Percentiles rank a stretch among this genome's conserved stretches.
These are phyloP conservation scores for Fusarium sp. DNA, from an alignment of 2,329 filamentous ascomycete species.

Conservation along the genomic window DNA sequence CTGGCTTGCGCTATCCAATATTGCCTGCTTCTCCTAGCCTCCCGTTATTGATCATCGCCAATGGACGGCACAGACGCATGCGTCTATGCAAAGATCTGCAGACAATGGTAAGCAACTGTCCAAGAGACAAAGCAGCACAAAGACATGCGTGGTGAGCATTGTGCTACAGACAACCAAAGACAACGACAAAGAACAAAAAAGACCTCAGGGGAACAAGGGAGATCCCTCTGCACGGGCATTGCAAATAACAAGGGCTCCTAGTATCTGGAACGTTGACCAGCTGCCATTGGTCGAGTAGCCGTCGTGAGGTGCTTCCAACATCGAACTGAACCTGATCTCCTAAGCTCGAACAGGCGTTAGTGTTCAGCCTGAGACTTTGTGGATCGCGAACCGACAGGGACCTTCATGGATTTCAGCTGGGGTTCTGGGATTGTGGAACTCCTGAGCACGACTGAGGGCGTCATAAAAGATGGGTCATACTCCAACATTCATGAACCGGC, in stretches of 20 bases:
- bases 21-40: constrained; percentile 20
- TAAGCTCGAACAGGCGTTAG: constrained; percentile 12
- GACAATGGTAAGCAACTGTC: neutral
- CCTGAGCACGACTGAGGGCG: constrained; percentile 1
- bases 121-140: constrained; percentile 10
- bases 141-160: constrained; percentile 10
- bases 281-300: constrained; percentile 21
- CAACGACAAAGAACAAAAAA: constrained; percentile 13
- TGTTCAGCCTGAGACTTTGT: constrained; percentile 38
- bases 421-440: neutral
- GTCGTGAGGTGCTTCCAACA: constrained; percentile 8
- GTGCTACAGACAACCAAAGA: constrained; percentile 10
- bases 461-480: constrained; percentile 28
- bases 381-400: constrained; percentile 29
- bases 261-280: constrained; percentile 1
- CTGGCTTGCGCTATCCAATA: constrained; percentile 25
- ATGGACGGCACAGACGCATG: constrained; percentile 21
- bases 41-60: constrained; percentile 24
- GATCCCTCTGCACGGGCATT: constrained; percentile 11
- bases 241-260: constrained; percentile 19
- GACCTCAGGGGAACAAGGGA: constrained; percentile 28
- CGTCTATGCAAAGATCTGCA: constrained; percentile 4
- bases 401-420: neutral
- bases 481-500: neutral
- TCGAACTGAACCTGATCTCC: neutral